Evolutionary conservation across 192 early-diverging fungal genomes (phyloP), one percentile per base, ranked within the genome.

Genomic region (Podila minutissima): DNA sequence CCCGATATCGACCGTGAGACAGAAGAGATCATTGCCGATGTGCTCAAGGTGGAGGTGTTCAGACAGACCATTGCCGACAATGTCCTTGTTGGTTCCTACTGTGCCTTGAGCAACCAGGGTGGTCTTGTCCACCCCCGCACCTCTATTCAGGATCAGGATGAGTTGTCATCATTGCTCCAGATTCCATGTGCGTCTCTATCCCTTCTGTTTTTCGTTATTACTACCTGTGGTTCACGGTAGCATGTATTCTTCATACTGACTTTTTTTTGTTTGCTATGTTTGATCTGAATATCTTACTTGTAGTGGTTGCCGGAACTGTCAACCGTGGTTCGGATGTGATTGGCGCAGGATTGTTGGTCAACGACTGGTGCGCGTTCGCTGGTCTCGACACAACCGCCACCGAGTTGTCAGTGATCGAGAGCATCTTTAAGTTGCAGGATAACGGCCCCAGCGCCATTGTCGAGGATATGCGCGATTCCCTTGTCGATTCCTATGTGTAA

Each of bases 1-100:
- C 98, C 98, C 22, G 98, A 99, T 83, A 91, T 99, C 64, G 98
- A 99, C 85, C 87, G 95, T 60, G 98, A 99, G 79, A 99, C 98
- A 17, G 97, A 99, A 83, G 98, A 99, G 81, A 98, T 99, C 69
- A 98, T 99, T 87, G 95, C 95, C 50, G 98, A 99, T 85, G 94
- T 94, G n/a, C 89, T 99, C 31, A 91, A 94, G 63, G 98, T 99
- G 38, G 98, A 99, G 82, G 98, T 99, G 12, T 99, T 99, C 87
- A 88, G 97, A 71, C 97, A 99, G 84, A 99, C 97, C 17, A 90
- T 99, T 75, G 98, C 98, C 28, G 96, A 96, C 82, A 98, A 99
- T 74, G 96, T 98, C 17, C 87, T 99, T 15, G 96, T 98, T 37
- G 98, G 98, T 38, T 92, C 92, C 72, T 99, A 95, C 89, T 97